Conservation (phyloP, 169 alveolate genomes). For the Eimeria necatrix region DNA sequence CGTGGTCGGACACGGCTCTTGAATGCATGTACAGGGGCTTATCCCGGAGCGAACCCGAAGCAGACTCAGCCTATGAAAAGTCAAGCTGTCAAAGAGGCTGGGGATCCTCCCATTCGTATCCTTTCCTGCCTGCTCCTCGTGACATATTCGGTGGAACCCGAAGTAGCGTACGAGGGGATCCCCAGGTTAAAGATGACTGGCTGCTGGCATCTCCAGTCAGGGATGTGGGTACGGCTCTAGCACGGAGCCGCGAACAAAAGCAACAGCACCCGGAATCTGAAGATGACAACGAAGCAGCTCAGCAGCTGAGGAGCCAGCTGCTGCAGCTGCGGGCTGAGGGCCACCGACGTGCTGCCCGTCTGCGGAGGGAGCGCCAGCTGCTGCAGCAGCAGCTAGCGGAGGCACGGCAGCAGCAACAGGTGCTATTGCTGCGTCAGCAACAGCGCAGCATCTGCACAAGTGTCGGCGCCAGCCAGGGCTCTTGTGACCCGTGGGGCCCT, state of each 20-base stretch:
- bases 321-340: constrained; percentile 20
- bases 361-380: neutral
- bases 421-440: constrained; percentile 26
- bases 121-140: constrained; percentile 10
- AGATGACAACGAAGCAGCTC: neutral
- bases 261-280: neutral
- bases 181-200: neutral
- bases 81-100: neutral
- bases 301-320: constrained; percentile 14
- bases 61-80: neutral
- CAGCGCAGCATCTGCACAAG: constrained; percentile 39
- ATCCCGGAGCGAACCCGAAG: neutral
- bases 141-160: neutral
- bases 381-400: constrained; percentile 62
- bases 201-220: constrained; percentile 13
- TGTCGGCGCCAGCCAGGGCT: neutral
- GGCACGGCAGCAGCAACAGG: constrained; percentile 54
- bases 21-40: neutral
- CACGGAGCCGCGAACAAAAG: neutral
- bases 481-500: neutral
- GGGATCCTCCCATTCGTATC: constrained; percentile 31
- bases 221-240: neutral
- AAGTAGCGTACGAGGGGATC: neutral
- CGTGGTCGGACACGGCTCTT: neutral
- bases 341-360: constrained; percentile 39